Conservation (phyloP, 2,329 filamentous ascomycete genomes). For the Mycosphaerella arachidis region DNA sequence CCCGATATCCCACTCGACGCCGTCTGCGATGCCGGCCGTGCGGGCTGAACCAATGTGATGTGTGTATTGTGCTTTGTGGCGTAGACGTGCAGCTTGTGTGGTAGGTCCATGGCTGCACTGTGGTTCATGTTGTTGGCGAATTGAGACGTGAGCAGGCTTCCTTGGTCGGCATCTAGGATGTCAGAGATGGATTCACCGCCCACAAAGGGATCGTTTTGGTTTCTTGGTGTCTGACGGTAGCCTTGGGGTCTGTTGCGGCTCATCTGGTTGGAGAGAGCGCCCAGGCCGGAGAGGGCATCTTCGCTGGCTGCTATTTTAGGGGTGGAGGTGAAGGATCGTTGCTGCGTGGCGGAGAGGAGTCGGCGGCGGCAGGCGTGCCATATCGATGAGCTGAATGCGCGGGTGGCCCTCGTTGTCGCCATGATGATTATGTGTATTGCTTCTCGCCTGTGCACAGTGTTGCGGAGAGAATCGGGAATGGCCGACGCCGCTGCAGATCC, state of each 20-base stretch:
- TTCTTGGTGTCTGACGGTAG: background rate
- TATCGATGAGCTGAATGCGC: slow-evolving; percentile 31
- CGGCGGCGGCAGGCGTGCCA: slow-evolving; percentile 38
- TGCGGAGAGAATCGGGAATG: slow-evolving; percentile 13
- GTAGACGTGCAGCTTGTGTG: slow-evolving; percentile 84
- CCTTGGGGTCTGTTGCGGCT: background rate
- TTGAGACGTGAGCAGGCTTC: slow-evolving; percentile 11
- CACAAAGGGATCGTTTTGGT: background rate
- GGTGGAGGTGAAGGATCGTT: slow-evolving; percentile 35
- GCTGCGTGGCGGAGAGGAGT: slow-evolving; percentile 18
- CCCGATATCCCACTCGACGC: slow-evolving; percentile 23
- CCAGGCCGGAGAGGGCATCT: slow-evolving; percentile 4
- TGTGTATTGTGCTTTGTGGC: slow-evolving; percentile 92
- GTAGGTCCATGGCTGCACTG: slow-evolving; percentile 29
- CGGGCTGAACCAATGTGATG: slow-evolving; percentile 78
- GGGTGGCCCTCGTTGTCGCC: slow-evolving; percentile 19
- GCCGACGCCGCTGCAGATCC: slow-evolving; percentile 1
- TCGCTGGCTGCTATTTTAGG: slow-evolving; percentile 13
- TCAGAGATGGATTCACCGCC: background rate
- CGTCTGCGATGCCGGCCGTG: slow-evolving; percentile 25
- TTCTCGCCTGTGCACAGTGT: background rate
- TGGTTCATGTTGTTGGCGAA: slow-evolving; percentile 18
- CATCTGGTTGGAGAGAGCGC: background rate
- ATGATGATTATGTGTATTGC: slow-evolving; percentile 10
- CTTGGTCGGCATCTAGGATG: background rate